Conservation (phyloP, 2,329 filamentous ascomycete genomes). For the Huntiella moniliformis region DNA sequence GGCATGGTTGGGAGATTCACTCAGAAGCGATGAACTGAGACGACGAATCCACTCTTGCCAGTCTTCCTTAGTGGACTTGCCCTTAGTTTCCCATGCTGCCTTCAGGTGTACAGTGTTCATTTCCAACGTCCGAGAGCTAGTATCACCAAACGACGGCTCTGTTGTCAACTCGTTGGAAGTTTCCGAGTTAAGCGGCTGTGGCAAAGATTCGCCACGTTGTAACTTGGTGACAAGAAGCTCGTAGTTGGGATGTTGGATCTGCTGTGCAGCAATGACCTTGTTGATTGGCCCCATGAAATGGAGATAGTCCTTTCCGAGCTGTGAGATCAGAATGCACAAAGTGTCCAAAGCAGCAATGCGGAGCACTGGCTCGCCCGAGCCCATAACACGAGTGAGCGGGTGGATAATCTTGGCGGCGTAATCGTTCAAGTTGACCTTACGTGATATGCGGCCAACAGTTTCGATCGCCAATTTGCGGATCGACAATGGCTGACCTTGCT, state of each 20-base stretch:
- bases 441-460: slow-evolving; percentile 80
- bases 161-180: slow-evolving; percentile 52
- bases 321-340: slow-evolving; percentile 84
- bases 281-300: slow-evolving; percentile 90
- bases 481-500: slow-evolving; percentile 57
- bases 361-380: slow-evolving; percentile 50
- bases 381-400: slow-evolving; percentile 67
- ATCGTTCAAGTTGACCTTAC: slow-evolving; percentile 92
- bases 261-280: slow-evolving; percentile 61
- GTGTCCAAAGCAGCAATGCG: slow-evolving; percentile 79
- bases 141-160: slow-evolving; percentile 65
- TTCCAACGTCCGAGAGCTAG: slow-evolving; percentile 80
- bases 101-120: slow-evolving; percentile 97
- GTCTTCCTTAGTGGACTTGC: slow-evolving; percentile 93
- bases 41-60: slow-evolving; percentile 98
- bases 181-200: slow-evolving; percentile 80
- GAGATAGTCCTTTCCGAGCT: slow-evolving; percentile 84
- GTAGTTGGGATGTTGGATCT: slow-evolving; percentile 79
- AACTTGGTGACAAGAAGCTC: slow-evolving; percentile 82
- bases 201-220: slow-evolving; percentile 85
- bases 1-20: slow-evolving; percentile 90
- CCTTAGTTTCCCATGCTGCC: slow-evolving; percentile 88
- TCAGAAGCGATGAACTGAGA: slow-evolving; percentile 85
- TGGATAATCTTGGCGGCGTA: slow-evolving; percentile 95
- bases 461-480: slow-evolving; percentile 83